Evolutionary conservation across 1,284 basidiomycete genomes (phyloP).

Genomic region (Pholiota adiposa): DNA sequence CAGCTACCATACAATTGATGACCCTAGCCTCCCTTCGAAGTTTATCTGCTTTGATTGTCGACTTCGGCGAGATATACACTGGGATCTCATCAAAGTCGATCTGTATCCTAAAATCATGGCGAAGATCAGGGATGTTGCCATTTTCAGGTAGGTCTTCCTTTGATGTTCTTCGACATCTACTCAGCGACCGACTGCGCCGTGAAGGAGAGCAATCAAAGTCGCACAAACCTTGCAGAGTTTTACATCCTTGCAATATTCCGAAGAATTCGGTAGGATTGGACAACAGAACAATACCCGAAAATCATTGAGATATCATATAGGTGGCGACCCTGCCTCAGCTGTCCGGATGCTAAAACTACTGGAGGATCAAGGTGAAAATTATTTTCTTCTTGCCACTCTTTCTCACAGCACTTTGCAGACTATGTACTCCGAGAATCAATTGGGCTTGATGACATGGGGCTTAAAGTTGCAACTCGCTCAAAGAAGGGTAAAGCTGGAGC

Average conservation of each 20-base stretch:
- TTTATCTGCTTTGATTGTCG: conserved; percentile 78
- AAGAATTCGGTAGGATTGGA: conserved; percentile 52
- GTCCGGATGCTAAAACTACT: conserved; percentile 69
- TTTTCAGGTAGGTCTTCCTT: conserved; percentile 60
- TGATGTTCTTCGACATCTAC: not conserved
- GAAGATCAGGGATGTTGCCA: conserved; percentile 67
- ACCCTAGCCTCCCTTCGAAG: conserved; percentile 55
- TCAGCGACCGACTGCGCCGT: conserved; percentile 3
- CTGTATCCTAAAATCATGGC: conserved; percentile 61
- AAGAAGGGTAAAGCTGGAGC: conserved; percentile 42
- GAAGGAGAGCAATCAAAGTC: conserved; percentile 75
- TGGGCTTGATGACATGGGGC: conserved; percentile 53
- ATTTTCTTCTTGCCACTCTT: conserved; percentile 8
- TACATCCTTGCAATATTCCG: conserved; percentile 57
- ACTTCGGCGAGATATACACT: conserved; percentile 62
- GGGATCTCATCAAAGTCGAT: conserved; percentile 66
- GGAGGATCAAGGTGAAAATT: conserved; percentile 63
- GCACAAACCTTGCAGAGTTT: conserved; percentile 56
- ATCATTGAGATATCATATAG: conserved; percentile 34
- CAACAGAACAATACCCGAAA: conserved; percentile 17
- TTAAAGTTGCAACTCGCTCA: conserved; percentile 45
- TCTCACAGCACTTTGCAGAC: conserved; percentile 40
- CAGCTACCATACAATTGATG: conserved; percentile 66
- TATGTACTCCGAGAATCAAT: conserved; percentile 60
- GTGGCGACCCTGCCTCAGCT: conserved; percentile 56